Evolutionary conservation across 495 filamentous ascomycete genomes (phyloP), one percentile per base, ranked within the genome.

Genomic region (Penicillium flavigenum): DNA sequence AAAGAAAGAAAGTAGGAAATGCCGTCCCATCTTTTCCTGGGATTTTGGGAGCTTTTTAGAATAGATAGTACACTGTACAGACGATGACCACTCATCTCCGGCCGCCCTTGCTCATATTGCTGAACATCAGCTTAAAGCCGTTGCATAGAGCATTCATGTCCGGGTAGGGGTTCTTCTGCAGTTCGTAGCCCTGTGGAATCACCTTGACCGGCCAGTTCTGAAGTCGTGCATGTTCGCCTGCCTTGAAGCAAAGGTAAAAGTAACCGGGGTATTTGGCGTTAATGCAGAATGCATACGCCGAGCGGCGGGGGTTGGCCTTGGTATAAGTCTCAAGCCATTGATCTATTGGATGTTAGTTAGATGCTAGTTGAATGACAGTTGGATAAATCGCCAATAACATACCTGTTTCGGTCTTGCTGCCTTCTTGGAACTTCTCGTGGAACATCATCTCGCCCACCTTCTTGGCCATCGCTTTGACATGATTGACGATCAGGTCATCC

Each of bases 371-470:
- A 7, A 39, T 17, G 51, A 29, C 7, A 29, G 7, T 7, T 29
- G 31, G 51, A 26, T 24, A 54, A 27, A 54, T 47, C 52, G 27
- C 54, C 26, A 58, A 44, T 53, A 51, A 75, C 88, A 75, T 88
- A 96, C 93, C 93, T 57, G 91, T 88, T 62, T 95, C 88, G 29
- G 84, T 77, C 69, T 87, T 88, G 65, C 81, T 92, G 41, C 86
- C 86, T 45, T 83, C 81, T 67, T 94, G 89, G 71, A 88, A 98
- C 71, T 96, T 95, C 62, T 96, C 92, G 74, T 96, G 83, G 60
- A 87, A 76, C 81, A 89, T 90, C 79, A 98, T 88, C 76, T 98
- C 94, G 50, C 96, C 93, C 8, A 97, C 92, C 76, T 98, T 98
- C 76, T 88, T 90, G 29, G 91, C 90, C 93, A 97, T 97, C 34